Percentiles rank a stretch among this genome's conserved stretches.
phyloP scores from a whole-genome alignment of 2,329 filamentous ascomycete species.

The Talaromyces funiculosus region DNA sequence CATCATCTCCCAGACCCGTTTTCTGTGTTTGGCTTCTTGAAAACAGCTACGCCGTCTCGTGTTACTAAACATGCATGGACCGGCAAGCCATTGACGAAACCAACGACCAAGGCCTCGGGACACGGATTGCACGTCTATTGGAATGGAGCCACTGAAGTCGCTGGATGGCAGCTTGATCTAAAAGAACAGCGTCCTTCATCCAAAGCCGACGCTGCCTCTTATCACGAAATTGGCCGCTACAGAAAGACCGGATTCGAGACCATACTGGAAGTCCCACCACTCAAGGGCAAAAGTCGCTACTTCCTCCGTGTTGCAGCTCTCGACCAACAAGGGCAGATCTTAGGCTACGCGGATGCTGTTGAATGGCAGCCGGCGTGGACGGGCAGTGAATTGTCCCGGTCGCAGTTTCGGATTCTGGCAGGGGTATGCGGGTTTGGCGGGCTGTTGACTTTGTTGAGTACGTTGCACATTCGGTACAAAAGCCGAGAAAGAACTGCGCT shows the following conservation, averaged over 20 bases:
- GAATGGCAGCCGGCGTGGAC: constrained; percentile 6
- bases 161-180: constrained; percentile 23
- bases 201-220: neutral
- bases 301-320: constrained; percentile 21
- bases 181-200: constrained; percentile 10
- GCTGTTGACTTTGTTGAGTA: constrained; percentile 1
- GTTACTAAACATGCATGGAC: constrained; percentile 51
- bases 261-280: constrained; percentile 18
- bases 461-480: neutral
- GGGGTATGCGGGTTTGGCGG: constrained; percentile 5
- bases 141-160: constrained; percentile 44
- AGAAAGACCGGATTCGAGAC: constrained; percentile 31
- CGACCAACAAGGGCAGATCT: constrained; percentile 12
- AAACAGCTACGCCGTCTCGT: constrained; percentile 49
- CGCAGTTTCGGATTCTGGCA: constrained; percentile 3
- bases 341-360: neutral
- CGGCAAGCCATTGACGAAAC: constrained; percentile 40
- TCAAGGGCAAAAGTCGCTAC: constrained; percentile 8
- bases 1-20: neutral
- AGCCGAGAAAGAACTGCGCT: neutral
- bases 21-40: constrained; percentile 37
- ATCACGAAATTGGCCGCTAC: constrained; percentile 8
- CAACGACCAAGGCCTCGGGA: constrained; percentile 22
- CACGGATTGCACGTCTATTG: constrained; percentile 37
- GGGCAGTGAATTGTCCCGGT: neutral